Evolutionary conservation across 163 green algal species (phyloP).

Genomic region (Scenedesmus sp.): DNA sequence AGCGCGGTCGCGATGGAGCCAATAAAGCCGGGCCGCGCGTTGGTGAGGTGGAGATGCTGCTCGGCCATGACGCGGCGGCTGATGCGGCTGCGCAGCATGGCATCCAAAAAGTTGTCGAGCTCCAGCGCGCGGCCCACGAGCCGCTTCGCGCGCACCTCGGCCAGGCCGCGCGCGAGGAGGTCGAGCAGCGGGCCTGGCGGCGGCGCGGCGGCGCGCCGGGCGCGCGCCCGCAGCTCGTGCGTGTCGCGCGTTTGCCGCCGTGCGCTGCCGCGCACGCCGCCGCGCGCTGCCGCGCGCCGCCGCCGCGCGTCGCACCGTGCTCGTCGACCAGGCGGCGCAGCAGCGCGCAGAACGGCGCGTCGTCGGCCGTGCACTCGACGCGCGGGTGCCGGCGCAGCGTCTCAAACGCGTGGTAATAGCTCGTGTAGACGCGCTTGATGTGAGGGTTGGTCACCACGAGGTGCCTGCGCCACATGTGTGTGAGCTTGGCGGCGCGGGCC

Average conservation of each 20-base stretch:
- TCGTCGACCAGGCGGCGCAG: slow-evolving; percentile 83
- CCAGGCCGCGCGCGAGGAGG: slow-evolving; percentile 78
- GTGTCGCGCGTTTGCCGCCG: neutral
- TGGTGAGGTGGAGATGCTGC: slow-evolving; percentile 77
- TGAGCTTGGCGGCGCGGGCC: too few species aligned
- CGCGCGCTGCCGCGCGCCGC: too few species aligned
- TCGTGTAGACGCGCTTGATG: slow-evolving; percentile 87
- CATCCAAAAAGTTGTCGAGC: slow-evolving; percentile 89
- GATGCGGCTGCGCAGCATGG: slow-evolving; percentile 86
- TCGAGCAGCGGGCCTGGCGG: slow-evolving; percentile 84
- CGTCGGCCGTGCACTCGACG: slow-evolving; percentile 67
- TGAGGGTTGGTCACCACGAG: slow-evolving; percentile 94
- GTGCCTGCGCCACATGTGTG: too few species aligned
- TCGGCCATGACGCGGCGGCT: slow-evolving; percentile 87
- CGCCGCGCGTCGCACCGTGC: slow-evolving; percentile 59
- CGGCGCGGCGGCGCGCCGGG: neutral
- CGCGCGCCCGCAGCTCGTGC: neutral
- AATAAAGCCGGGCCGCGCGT: slow-evolving; percentile 68
- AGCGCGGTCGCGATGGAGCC: slow-evolving; percentile 82
- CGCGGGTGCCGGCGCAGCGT: slow-evolving; percentile 48
- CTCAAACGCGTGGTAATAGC: slow-evolving; percentile 74
- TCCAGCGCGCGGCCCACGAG: slow-evolving; percentile 81
- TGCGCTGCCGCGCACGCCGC: too few species aligned
- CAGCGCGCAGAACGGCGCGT: slow-evolving; percentile 76
- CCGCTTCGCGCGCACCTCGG: slow-evolving; percentile 76